Percentiles rank a stretch among this genome's conserved stretches.
phyloP scores from a whole-genome alignment of 2,329 filamentous ascomycete genomes.

The Nothomitra cinnamomea region DNA sequence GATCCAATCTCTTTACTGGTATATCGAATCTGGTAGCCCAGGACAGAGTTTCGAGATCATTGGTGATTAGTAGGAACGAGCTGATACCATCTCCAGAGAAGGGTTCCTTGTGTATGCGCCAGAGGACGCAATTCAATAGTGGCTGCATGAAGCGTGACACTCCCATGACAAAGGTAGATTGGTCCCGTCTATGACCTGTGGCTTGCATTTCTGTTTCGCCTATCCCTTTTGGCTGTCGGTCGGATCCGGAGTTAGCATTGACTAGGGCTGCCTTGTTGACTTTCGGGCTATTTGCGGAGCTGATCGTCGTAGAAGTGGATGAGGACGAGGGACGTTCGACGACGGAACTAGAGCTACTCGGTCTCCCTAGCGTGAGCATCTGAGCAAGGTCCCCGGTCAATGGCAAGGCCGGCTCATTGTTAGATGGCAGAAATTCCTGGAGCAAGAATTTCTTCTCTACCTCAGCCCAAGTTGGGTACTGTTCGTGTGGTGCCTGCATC shows the following conservation, averaged over 20 bases:
- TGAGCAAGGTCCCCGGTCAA: neutral
- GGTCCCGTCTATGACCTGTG: slow-evolving; percentile 3
- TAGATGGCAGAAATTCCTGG: neutral
- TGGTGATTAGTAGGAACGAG: slow-evolving; percentile 14
- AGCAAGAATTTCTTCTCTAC: neutral
- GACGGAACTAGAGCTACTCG: neutral
- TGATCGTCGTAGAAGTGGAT: neutral
- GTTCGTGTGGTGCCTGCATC: slow-evolving; percentile 32
- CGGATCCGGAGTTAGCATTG: neutral
- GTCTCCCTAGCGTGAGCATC: neutral
- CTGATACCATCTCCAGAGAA: slow-evolving; percentile 8
- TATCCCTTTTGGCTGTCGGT: neutral
- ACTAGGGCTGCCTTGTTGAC: neutral
- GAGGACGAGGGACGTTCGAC: neutral
- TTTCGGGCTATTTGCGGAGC: neutral
- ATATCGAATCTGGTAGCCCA: slow-evolving; percentile 15
- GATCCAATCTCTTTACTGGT: slow-evolving; percentile 5
- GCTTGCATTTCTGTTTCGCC: slow-evolving; percentile 6
- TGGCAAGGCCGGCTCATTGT: neutral
- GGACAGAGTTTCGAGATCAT: slow-evolving; percentile 12
- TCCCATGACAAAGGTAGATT: slow-evolving; percentile 1
- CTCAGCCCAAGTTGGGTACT: slow-evolving; percentile 23
- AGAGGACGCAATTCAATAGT: slow-evolving; percentile 14
- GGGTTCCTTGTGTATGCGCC: slow-evolving; percentile 10
- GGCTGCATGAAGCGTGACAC: slow-evolving; percentile 14